Base-by-base conservation (phyloP, 805 yeast genomes). In the Candida sithepensis region DNA sequence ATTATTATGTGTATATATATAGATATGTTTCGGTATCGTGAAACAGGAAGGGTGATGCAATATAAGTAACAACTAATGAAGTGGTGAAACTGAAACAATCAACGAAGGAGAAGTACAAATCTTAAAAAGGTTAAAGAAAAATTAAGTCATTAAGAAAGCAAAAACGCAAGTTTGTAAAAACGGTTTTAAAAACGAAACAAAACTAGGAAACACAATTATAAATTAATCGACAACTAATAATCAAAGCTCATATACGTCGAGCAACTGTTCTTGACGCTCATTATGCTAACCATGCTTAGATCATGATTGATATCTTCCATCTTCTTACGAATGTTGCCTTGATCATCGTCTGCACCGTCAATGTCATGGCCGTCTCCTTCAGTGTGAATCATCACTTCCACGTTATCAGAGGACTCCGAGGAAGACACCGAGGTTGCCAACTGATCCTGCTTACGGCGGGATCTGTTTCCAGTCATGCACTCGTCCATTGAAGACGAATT, bases 271-370 rank as follows among this genome's bases (percentile, higher is more conserved):
- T 53, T 54, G 18, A 55, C 56, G 38, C 63, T 55, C 59, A 63
- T 59, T 9, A 59, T 54, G 26, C 64, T 60, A 38, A 57, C 49
- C 50, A 59, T 51, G 43, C 64, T 58, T 14, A 58, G 28, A 39
- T 56, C 59, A 1, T 54, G 55, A 13, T 56, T 52, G 8, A 52
- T 43, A 14, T 48, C 51, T n/a, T 47, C 49, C 20, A 48, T 41
- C 34, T 53, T 44, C 24, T 38, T 45, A 18, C 21, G 38, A 5
- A 46, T 33, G 14, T 40, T 21, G 20, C 23, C 30, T 2, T 34
- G 21, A 16, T 41, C 19, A 34, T 44, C 30, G 8, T 33, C 14
- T 4, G n/a, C 30, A 12, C 24, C 21, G 13, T 39, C 23, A 32
- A 18, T 21, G 21, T 38, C 30, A 22, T 30, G 16, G 12, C 16